phyloP scores from a whole-genome alignment of 306 rosid species.

The Vigna nakashimae region DNA sequence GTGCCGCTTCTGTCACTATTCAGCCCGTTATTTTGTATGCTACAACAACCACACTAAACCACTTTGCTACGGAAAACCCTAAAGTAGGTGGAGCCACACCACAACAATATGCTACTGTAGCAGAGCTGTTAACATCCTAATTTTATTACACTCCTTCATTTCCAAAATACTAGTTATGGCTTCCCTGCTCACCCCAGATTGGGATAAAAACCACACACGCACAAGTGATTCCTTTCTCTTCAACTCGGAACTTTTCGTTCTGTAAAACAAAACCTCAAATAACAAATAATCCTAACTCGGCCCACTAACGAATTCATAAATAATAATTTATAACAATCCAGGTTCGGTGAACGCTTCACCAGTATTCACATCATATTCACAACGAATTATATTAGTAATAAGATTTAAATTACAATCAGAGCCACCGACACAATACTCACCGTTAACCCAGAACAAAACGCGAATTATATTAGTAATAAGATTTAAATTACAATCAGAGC shows the following conservation, averaged over 20 bases:
- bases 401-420: background rate
- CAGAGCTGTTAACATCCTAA: background rate
- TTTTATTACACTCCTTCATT: no score
- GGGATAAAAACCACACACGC: no score
- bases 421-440: background rate
- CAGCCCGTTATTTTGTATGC: background rate
- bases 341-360: background rate
- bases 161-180: no score
- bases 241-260: background rate
- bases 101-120: no score
- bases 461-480: no score
- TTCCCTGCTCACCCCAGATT: no score
- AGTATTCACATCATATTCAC: background rate
- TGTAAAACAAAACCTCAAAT: slow-evolving; percentile 3
- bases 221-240: background rate
- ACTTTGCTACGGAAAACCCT: background rate
- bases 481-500: background rate
- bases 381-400: background rate
- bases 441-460: background rate
- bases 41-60: background rate
- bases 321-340: slow-evolving; percentile 8
- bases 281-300: no score
- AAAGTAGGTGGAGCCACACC: background rate
- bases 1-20: background rate
- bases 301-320: background rate